Conservation (phyloP, 139 green algal species). For the Microglena sp. region DNA sequence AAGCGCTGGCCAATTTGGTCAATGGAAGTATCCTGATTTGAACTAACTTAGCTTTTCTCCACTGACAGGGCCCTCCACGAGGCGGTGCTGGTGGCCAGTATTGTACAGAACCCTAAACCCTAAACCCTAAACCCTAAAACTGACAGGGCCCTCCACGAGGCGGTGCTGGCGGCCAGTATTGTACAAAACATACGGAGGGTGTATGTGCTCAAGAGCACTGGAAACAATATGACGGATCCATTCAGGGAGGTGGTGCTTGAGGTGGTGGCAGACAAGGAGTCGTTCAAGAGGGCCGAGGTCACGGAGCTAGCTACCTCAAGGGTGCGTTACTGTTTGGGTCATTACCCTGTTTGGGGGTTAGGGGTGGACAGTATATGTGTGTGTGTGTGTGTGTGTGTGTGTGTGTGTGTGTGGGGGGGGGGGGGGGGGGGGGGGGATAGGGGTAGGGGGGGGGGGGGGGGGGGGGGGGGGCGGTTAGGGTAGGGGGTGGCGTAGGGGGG, state of each 20-base stretch:
- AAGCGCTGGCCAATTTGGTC: no score
- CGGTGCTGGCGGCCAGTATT: slow-evolving; percentile 8
- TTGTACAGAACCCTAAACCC: slow-evolving; percentile 10
- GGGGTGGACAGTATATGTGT: background rate
- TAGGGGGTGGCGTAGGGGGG: no score
- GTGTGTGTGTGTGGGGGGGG: no score
- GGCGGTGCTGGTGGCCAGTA: slow-evolving; percentile 6
- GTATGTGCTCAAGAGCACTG: slow-evolving; percentile 26
- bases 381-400: no score
- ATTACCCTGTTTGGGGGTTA: no score
- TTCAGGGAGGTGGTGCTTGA: slow-evolving; percentile 21
- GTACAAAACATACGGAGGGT: slow-evolving; percentile 20
- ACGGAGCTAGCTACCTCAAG: slow-evolving; percentile 4
- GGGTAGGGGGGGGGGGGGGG: no score
- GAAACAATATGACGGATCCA: slow-evolving; percentile 1
- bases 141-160: slow-evolving; percentile 19
- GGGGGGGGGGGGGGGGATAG: no score
- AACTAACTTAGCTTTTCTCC: no score
- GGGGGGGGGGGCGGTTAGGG: no score
- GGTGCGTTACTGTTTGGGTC: no score
- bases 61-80: slow-evolving; percentile 19
- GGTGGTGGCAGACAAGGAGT: slow-evolving; percentile 32
- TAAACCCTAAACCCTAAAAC: no score
- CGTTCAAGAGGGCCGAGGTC: slow-evolving; percentile 20
- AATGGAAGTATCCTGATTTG: no score